phyloP scores from a whole-genome alignment of 768 basidiomycete species.

The Guyanaporus albipodus region DNA sequence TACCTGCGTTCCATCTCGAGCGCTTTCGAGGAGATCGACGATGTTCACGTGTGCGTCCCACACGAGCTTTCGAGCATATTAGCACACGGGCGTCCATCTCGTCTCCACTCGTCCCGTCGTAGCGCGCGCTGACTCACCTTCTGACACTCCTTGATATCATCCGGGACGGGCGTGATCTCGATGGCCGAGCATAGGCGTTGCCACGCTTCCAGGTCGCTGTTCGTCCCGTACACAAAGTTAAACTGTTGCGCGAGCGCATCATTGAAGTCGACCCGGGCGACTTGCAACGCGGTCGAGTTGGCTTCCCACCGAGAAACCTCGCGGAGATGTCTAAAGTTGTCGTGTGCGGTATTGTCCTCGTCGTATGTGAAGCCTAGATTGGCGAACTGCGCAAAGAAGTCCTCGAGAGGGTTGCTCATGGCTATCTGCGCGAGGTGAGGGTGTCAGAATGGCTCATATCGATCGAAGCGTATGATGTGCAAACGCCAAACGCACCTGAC shows the following conservation, averaged over 20 bases:
- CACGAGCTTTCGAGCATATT: constrained; percentile 19
- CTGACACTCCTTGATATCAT: constrained; percentile 12
- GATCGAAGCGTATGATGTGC: too few relatives aligned
- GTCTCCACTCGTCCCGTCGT: too few relatives aligned
- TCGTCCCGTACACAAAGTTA: constrained; percentile 22
- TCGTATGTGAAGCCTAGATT: constrained; percentile 16
- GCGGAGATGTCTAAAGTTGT: constrained; percentile 20
- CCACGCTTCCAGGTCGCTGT: constrained; percentile 19
- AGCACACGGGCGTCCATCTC: too few relatives aligned
- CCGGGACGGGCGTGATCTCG: constrained; percentile 20
- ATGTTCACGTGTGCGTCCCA: constrained; percentile 33
- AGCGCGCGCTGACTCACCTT: constrained; percentile 18
- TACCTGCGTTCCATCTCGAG: constrained; percentile 15
- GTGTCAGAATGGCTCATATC: too few relatives aligned
- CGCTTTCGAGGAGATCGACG: constrained; percentile 29
- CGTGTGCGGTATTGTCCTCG: constrained; percentile 9
- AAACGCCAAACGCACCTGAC: too few relatives aligned
- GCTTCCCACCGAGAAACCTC: neutral
- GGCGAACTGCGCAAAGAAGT: constrained; percentile 23
- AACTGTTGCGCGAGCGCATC: constrained; percentile 25
- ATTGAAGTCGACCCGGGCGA: constrained; percentile 5
- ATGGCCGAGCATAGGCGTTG: constrained; percentile 23
- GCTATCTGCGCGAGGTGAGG: constrained; percentile 1
- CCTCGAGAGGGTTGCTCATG: constrained; percentile 19
- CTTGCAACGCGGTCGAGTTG: neutral